Conservation (phyloP, 1,284 basidiomycete genomes). For the Ustilago xerochloae region DNA sequence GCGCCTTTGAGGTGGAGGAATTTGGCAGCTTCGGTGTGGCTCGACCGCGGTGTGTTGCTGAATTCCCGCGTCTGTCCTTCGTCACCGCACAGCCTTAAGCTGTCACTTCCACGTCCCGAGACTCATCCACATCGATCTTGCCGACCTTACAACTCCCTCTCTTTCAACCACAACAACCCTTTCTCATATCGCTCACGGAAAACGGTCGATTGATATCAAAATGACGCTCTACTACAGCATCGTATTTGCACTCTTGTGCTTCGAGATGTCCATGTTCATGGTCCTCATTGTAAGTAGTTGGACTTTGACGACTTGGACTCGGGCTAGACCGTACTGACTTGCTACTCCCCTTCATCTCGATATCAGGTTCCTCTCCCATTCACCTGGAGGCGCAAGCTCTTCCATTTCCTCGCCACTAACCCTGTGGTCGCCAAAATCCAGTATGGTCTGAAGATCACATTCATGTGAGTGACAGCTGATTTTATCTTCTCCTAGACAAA, state of each 20-base stretch:
- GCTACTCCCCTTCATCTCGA: neutral
- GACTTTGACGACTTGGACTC: neutral
- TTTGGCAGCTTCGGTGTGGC: too few relatives aligned
- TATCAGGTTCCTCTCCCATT: constrained; percentile 77
- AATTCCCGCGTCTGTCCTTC: too few relatives aligned
- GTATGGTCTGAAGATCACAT: constrained; percentile 85
- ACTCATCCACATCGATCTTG: too few relatives aligned
- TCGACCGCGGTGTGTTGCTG: constrained; percentile 9
- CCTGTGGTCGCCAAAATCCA: constrained; percentile 71
- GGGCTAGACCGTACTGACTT: neutral
- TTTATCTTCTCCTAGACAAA: too few relatives aligned
- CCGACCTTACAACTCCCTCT: neutral
- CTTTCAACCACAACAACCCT: neutral
- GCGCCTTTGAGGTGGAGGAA: constrained; percentile 6
- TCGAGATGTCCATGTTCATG: constrained; percentile 67
- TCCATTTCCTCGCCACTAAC: constrained; percentile 76
- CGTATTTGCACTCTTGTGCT: constrained; percentile 63
- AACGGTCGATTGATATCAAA: too few relatives aligned
- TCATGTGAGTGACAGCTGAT: constrained; percentile 78
- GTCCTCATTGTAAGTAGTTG: constrained; percentile 57
- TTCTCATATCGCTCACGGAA: neutral
- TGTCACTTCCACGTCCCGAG: too few relatives aligned
- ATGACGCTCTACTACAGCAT: constrained; percentile 68
- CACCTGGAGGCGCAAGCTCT: constrained; percentile 77
- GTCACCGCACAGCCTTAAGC: too few relatives aligned